phyloP scores from a whole-genome alignment of 164 flowering plant species.

The Tetracentron sinense region DNA sequence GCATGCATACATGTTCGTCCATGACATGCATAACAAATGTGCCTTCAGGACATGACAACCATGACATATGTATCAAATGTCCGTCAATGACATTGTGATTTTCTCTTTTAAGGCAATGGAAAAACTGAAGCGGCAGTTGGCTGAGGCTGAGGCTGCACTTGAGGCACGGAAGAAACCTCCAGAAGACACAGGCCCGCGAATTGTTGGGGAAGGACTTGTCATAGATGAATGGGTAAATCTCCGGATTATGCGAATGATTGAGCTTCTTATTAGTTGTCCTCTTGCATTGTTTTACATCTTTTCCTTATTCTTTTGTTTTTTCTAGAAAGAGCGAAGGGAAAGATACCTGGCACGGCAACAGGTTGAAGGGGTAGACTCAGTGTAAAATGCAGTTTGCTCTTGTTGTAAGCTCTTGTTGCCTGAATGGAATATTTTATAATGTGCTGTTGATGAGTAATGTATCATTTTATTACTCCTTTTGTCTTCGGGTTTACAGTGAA shows the following conservation, averaged over 20 bases:
- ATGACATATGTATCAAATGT: not conserved
- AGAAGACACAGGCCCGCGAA: conserved; percentile 63
- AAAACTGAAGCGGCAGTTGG: conserved; percentile 75
- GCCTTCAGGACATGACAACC: not conserved
- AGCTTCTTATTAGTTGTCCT: not conserved
- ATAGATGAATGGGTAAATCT: conserved; percentile 83
- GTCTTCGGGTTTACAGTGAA: conserved; percentile 1
- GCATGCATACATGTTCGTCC: not conserved
- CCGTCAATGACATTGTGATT: conserved; percentile 2
- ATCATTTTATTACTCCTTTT: conserved; percentile 9
- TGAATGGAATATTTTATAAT: conserved; percentile 8
- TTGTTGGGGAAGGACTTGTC: conserved; percentile 92
- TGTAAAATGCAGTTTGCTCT: conserved; percentile 25
- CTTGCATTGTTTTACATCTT: conserved; percentile 5
- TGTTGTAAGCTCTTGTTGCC: conserved; percentile 14
- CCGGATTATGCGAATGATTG: not conserved
- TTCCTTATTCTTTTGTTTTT: conserved; percentile 1
- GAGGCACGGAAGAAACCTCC: conserved; percentile 87
- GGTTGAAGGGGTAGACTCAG: conserved; percentile 74
- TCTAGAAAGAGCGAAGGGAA: conserved; percentile 82
- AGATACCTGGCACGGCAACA: conserved; percentile 88
- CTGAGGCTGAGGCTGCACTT: conserved; percentile 88
- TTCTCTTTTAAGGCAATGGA: conserved; percentile 56
- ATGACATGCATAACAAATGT: not conserved
- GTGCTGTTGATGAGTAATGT: conserved; percentile 9